Base-by-base conservation (phyloP, 1,139 yeast species). In the Yamadazyma aaseri region DNA sequence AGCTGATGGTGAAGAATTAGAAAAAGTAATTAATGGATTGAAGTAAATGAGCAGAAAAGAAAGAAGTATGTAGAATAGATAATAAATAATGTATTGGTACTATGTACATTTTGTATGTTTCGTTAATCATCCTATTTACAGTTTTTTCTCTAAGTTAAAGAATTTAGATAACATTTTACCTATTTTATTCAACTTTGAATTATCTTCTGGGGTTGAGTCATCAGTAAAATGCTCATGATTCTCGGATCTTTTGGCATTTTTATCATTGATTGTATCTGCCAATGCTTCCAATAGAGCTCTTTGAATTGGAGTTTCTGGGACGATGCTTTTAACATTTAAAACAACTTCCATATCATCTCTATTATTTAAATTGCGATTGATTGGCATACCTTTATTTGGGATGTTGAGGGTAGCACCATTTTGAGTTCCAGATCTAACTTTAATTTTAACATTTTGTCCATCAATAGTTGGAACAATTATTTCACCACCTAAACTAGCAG, bases 401-500 rank as follows among this genome's bases (percentile, higher is more conserved):
- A 92, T 78, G 10, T 86, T 81, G 39, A 90, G 75, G 17, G 71
- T 71, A 36, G 81, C 76, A 17, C 95, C 95, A 25, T 76, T 68
- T 55, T 86, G 95, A 1, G 95, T 86, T 1, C 96, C 97, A 0
- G 86, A 68, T 32, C 95, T 81, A n/a, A 94, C 80, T 57, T 81
- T 86, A 38, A 92, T 63, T 56, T 89, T 83, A 40, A 94, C 68
- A 29, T 73, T 71, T 26, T 77, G 79, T 5, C 86, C 89, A 45
- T 82, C 89, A 22, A 92, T 74, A 0, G 97, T 90, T 24, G 97
- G 97, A 10, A 92, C 79, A 30, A 83, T 77, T 18, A 92, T 74
- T 34, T 79, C 81, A 22, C 99, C 99, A 39, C 99, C 99, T 32
- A 92, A 69, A 0, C 96, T 92, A 2, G 98, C 98, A 0, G 98